These are phyloP conservation scores for Colletotrichum euphorbiae DNA, from an alignment of 2,329 filamentous ascomycete genomes.

Conservation along the genomic window DNA sequence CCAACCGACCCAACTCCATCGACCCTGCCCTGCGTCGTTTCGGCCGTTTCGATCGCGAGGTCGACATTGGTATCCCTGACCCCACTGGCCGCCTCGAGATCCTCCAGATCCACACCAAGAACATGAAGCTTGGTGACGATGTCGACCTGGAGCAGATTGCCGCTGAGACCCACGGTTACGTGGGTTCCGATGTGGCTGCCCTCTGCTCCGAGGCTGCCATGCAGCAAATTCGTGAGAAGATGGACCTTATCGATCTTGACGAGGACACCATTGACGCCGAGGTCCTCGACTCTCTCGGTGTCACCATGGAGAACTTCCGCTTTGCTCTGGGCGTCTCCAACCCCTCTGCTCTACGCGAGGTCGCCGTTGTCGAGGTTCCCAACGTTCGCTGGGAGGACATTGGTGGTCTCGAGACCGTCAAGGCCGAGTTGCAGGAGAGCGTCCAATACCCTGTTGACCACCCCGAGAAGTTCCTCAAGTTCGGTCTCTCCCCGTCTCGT, in stretches of 20 bases:
- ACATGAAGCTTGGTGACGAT: constrained; percentile 99
- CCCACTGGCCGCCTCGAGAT: constrained; percentile 99
- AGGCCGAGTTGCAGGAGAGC: constrained; percentile 98
- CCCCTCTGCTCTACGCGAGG: constrained; percentile 97
- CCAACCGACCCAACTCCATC: constrained; percentile 98
- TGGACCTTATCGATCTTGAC: constrained; percentile 98
- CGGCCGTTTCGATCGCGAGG: constrained; percentile 98
- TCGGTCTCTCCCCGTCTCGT: constrained; percentile 95
- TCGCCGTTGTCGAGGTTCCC: constrained; percentile 98
- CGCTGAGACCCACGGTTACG: constrained; percentile 97
- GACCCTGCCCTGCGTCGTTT: constrained; percentile 97
- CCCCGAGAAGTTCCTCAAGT: constrained; percentile 99
- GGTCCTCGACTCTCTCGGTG: constrained; percentile 96
- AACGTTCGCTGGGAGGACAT: constrained; percentile 99
- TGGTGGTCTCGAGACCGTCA: constrained; percentile 97
- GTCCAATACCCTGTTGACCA: constrained; percentile 99
- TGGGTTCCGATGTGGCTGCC: constrained; percentile 97
- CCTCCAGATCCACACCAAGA: constrained; percentile 99
- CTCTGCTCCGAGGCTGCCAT: constrained; percentile 99
- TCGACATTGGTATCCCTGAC: constrained; percentile 98
- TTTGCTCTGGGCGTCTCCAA: constrained; percentile 98
- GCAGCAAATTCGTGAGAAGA: constrained; percentile 99
- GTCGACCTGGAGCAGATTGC: constrained; percentile 98
- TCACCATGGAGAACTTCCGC: constrained; percentile 99
- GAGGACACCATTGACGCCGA: constrained; percentile 99